phyloP scores from a whole-genome alignment of 148 eudicot species.

The Camellia japonica region DNA sequence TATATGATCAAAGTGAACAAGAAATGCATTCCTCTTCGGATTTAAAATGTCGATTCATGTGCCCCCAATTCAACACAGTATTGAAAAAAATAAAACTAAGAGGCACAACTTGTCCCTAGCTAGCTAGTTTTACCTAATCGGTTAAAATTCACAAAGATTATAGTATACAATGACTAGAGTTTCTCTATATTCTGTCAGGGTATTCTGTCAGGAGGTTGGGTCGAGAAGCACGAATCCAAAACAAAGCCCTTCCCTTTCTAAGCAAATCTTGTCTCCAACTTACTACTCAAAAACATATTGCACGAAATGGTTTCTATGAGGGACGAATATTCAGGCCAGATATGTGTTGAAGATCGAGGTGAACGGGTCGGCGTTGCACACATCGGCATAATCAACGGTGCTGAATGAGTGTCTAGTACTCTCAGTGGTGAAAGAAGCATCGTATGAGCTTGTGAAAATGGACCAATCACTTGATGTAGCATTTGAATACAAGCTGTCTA shows the following conservation, averaged over 20 bases:
- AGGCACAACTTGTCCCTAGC: constrained; percentile 38
- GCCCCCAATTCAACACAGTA: constrained; percentile 50
- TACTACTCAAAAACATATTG: constrained; percentile 55
- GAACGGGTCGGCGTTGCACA: constrained; percentile 47
- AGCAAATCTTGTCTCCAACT: constrained; percentile 48
- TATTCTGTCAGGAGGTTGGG: constrained; percentile 21
- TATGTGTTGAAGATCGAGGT: constrained; percentile 46
- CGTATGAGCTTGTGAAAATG: constrained; percentile 92
- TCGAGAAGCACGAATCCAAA: constrained; percentile 30
- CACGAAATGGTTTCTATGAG: constrained; percentile 63
- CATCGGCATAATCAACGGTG: constrained; percentile 55
- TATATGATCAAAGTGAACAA: not conserved
- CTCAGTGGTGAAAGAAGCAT: constrained; percentile 87
- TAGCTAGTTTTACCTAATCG: constrained; percentile 18
- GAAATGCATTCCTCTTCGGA: constrained; percentile 15
- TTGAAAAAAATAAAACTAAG: constrained; percentile 37
- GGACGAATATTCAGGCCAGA: constrained; percentile 35
- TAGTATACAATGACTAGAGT: constrained; percentile 32
- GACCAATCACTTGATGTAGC: constrained; percentile 86
- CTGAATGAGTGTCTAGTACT: constrained; percentile 90
- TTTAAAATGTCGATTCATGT: constrained; percentile 25
- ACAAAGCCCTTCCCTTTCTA: constrained; percentile 49
- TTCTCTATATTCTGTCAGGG: constrained; percentile 21
- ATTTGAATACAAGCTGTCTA: constrained; percentile 50
- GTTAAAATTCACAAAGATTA: constrained; percentile 16